Evolutionary conservation across 2,329 filamentous ascomycete genomes (phyloP), one percentile per base, ranked within the genome.

Genomic region (Cladosporium velox): DNA sequence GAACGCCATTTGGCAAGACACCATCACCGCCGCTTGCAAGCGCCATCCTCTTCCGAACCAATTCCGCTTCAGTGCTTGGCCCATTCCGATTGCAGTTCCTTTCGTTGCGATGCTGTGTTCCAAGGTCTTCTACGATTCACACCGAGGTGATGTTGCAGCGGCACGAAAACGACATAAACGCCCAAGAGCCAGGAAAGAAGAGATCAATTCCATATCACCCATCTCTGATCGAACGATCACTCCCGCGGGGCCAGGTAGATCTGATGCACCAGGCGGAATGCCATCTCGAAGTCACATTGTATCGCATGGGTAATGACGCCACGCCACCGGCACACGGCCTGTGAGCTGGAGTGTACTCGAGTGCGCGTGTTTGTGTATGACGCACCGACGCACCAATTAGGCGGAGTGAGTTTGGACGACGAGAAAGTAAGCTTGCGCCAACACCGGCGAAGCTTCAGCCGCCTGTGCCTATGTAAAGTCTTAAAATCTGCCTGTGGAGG

Each of bases 1-100:
- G 64, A 77, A 76, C 2, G 72, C 71, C 51, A 72, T 70, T 66
- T 76, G 73, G 65, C 74, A 76, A 28, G 69, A 68, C 10, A 76
- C 67, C 52, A 72, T 75, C 35, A 77, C 76, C 10, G 75, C 74
- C 34, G 71, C 68, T 26, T 72, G 72, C 18, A 76, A 68, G 28
- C 64, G 66, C 35, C 67, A 67, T 38, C 75, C 75, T 12, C 73
- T 65, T 12, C 74, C 73, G 49, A 75, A 77, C 60, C 60, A 63
- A 5, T 63, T 54, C 34, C 41, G 47, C 49, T 63, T 63, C 21
- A 63, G 10, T 32, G 54, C 10, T 55, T 63, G 60, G 8, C 60
- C 60, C 60, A 63, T 63, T 14, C 11, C n/a, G 8, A 12, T 24
- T 11, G 11, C 15, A 21, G 3, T 24, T 24, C 6, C 4, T 21